Conservation (phyloP, 345 rosid genomes). For the Limnanthes douglasii region DNA sequence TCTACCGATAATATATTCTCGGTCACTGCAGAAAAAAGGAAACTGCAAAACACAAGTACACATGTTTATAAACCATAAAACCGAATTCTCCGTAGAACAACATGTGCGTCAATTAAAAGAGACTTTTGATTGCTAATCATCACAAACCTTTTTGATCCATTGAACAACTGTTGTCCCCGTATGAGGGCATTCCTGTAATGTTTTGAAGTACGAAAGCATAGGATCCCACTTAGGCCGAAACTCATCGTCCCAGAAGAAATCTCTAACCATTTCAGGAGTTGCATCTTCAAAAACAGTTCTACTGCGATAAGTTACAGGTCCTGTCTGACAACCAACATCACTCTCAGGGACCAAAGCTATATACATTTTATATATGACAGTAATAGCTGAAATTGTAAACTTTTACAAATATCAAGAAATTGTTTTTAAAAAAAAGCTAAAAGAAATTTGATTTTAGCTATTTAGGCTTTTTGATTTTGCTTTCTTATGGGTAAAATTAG, state of each 20-base stretch:
- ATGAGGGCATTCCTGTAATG: slow-evolving; percentile 53
- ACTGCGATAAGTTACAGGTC: slow-evolving; percentile 56
- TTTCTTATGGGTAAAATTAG: no score
- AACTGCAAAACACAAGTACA: slow-evolving; percentile 54
- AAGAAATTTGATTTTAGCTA: no score
- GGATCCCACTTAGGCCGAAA: slow-evolving; percentile 93
- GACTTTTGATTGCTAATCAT: not conserved
- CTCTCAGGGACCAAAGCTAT: slow-evolving; percentile 10
- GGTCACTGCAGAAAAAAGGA: slow-evolving; percentile 92
- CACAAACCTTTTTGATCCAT: slow-evolving; percentile 75
- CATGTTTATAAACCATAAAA: no score
- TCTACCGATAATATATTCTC: slow-evolving; percentile 81
- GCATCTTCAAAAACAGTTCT: slow-evolving; percentile 93
- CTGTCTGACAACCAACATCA: slow-evolving; percentile 36
- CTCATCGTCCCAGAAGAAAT: slow-evolving; percentile 99
- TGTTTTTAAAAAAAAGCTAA: no score
- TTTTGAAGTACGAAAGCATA: slow-evolving; percentile 67
- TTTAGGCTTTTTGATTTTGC: no score
- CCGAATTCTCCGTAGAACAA: no score
- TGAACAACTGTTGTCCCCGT: slow-evolving; percentile 64
- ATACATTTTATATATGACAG: no score
- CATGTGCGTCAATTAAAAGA: no score
- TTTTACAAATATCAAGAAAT: no score
- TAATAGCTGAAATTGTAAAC: no score
- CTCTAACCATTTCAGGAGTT: slow-evolving; percentile 76